Conservation (phyloP, 1,284 basidiomycete genomes). For the Cerrena zonata region DNA sequence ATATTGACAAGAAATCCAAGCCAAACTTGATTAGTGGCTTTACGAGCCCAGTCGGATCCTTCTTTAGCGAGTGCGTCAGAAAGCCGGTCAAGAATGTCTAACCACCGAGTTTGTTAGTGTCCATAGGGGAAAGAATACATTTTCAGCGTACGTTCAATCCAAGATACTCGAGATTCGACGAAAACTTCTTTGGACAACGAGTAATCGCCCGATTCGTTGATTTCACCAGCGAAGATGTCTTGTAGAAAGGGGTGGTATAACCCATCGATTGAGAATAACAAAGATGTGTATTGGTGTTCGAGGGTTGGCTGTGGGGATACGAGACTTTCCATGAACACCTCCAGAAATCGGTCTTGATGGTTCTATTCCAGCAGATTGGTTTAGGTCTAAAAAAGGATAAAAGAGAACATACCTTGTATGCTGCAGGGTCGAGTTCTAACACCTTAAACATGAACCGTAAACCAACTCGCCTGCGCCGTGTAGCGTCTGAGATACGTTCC, state of each 20-base stretch:
- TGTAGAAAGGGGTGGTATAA: conserved; percentile 48
- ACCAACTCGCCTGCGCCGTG: conserved; percentile 58
- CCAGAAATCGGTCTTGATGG: conserved; percentile 49
- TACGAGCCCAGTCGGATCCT: conserved; percentile 7
- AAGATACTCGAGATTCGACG: conserved; percentile 16
- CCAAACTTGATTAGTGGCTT: conserved; percentile 16
- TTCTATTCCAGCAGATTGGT: conserved; percentile 29
- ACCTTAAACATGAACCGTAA: conserved; percentile 66
- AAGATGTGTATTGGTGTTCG: conserved; percentile 56
- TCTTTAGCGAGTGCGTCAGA: conserved; percentile 12
- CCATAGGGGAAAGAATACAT: background rate
- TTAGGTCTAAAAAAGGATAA: background rate
- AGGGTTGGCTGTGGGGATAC: conserved; percentile 46
- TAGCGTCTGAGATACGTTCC: conserved; percentile 50
- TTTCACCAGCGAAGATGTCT: conserved; percentile 21
- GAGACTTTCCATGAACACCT: conserved; percentile 53
- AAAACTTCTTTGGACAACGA: conserved; percentile 21
- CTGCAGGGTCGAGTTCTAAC: conserved; percentile 56
- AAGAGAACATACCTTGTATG: conserved; percentile 48
- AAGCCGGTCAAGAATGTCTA: conserved; percentile 23
- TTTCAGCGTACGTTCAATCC: conserved; percentile 21
- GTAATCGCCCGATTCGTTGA: conserved; percentile 15
- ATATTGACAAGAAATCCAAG: conserved; percentile 18
- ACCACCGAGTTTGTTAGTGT: background rate
- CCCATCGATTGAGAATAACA: conserved; percentile 48